Evolutionary conservation across 192 early-diverging fungal genomes (phyloP).

Genomic region (Mortierella alpina): DNA sequence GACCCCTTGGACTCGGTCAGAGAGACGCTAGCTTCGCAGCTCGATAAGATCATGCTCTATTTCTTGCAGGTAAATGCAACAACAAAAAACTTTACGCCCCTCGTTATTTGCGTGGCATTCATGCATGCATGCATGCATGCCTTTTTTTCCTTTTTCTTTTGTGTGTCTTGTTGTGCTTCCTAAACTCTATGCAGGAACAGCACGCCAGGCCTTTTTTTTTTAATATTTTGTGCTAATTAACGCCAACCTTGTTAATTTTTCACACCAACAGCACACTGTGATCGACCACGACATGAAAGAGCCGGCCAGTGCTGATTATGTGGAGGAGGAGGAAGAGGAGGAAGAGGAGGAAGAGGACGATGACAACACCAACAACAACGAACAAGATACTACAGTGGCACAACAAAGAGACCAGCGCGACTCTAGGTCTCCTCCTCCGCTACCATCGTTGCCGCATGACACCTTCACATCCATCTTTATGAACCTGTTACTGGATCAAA

Average conservation of each 20-base stretch:
- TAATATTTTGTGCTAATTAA: background rate
- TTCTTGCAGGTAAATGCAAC: conserved; percentile 24
- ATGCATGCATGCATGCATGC: background rate
- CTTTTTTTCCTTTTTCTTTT: no score
- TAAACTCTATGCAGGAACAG: background rate
- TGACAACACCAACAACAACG: conserved; percentile 1
- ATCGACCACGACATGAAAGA: conserved; percentile 28
- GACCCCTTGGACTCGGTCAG: conserved; percentile 35
- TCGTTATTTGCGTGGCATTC: background rate
- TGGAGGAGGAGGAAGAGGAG: conserved; percentile 7
- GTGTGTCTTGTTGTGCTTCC: no score
- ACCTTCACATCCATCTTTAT: conserved; percentile 59
- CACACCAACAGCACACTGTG: conserved; percentile 14
- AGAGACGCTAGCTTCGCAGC: conserved; percentile 38
- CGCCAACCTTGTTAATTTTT: background rate
- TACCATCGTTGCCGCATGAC: conserved; percentile 48
- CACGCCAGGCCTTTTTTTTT: background rate
- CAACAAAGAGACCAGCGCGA: background rate
- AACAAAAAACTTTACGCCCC: background rate
- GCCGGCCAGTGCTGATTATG: background rate
- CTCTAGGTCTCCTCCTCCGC: background rate
- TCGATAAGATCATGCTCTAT: conserved; percentile 46
- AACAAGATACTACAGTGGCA: background rate
- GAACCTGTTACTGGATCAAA: conserved; percentile 66
- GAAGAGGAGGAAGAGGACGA: conserved; percentile 1